A percentile compares a stretch with the other conserved stretches of the same genome.
These are phyloP conservation scores for Penicillium soppii DNA, from an alignment of 495 filamentous ascomycete genomes.

Conservation along the genomic window DNA sequence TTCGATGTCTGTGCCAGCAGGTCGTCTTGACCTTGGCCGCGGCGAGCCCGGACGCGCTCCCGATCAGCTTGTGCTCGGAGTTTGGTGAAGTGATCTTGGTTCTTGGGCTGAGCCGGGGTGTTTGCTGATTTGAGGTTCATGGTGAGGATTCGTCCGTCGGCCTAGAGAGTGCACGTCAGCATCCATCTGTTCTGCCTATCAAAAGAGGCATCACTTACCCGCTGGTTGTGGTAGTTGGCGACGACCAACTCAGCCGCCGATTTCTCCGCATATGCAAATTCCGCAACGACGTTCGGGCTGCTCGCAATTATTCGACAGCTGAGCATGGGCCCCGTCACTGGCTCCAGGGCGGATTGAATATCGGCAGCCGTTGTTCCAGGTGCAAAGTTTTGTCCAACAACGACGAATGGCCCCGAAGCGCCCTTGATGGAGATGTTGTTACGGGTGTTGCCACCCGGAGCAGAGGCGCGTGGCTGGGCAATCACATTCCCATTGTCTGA, in stretches of 20 bases:
- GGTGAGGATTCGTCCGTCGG: constrained; percentile 78
- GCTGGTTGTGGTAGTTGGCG: constrained; percentile 81
- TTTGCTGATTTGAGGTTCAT: constrained; percentile 66
- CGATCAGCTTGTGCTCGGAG: constrained; percentile 50
- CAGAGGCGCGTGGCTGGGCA: constrained; percentile 32
- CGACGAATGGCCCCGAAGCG: constrained; percentile 68
- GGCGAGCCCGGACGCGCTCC: constrained; percentile 38
- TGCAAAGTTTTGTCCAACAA: constrained; percentile 86
- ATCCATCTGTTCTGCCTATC: not conserved
- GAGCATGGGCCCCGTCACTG: constrained; percentile 66
- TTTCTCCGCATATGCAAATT: constrained; percentile 77
- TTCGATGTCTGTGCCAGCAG: constrained; percentile 3
- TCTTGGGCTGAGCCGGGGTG: constrained; percentile 14
- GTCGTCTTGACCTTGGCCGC: constrained; percentile 8
- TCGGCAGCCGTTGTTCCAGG: constrained; percentile 92
- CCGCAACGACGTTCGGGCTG: constrained; percentile 77
- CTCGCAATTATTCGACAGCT: constrained; percentile 70
- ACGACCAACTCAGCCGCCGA: constrained; percentile 78
- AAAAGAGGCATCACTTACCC: constrained; percentile 49
- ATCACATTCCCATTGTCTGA: constrained; percentile 27
- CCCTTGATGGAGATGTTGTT: constrained; percentile 72
- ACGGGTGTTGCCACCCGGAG: not conserved
- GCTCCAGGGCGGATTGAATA: constrained; percentile 82
- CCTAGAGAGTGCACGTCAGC: constrained; percentile 50
- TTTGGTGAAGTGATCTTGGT: constrained; percentile 37